Base-by-base conservation (phyloP, 2,329 filamentous ascomycete genomes). In the Tothia fuscella region DNA sequence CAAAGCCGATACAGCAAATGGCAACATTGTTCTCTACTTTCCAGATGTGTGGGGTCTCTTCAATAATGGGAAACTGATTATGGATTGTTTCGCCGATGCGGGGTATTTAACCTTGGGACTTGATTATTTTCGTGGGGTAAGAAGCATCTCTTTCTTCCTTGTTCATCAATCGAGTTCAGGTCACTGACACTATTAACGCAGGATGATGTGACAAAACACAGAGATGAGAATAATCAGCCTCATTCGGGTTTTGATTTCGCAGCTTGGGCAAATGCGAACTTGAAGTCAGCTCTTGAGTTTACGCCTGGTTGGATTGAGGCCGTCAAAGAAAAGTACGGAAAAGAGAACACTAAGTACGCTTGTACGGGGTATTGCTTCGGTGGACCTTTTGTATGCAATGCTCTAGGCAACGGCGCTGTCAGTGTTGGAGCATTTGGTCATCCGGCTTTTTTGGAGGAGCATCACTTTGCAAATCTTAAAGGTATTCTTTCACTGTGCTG, bases 391-490 rank as follows among this genome's bases (percentile, higher is more conserved):
- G 67, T 68, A 3, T 63, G 61, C 41, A 43, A 64, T 30, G 51
- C 63, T 46, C 52, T 71, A 2, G 60, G 64, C 0, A 49, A 47
- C 5, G 56, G 57, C 12, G 51, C 46, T 0, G 59, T 64, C 5
- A 51, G 53, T 2, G 68, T 56, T 1, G 69, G 69, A 1, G 69
- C 67, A 1, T 68, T 72, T 50, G 69, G 66, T 1, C 68, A 72
- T 46, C 70, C 70, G 2, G 63, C 68, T 1, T 65, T 67, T 45
- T 48, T 72, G 33, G 68, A 66, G 35, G 66, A 71, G 39, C 52
- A 57, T 20, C 64, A 71, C 43, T 67, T 71, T 42, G 46, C 47
- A 10, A 53, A 58, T 3, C 34, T 66, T 3, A 58, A 61, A 59
- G 62, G 39, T 41, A 12, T 28, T 34, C 25, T 3, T 4, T 16